A percentile compares a stretch with the other conserved stretches of the same genome.
Evolutionary conservation across 805 yeast genomes (phyloP).

Genomic region (Lipomyces sp.): DNA sequence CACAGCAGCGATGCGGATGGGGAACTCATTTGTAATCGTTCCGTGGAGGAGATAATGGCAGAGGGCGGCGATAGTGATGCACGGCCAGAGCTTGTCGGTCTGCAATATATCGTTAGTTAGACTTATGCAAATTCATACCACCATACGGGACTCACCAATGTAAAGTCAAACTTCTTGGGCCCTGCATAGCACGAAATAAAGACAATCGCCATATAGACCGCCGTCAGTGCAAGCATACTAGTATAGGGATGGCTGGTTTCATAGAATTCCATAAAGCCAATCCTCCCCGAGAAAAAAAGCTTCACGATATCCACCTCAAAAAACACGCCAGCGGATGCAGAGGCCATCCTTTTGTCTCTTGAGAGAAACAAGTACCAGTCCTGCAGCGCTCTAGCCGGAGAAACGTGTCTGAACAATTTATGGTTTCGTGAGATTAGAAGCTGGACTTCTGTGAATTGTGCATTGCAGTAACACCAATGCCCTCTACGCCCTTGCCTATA

Average conservation of each 20-base stretch:
- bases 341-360: no score
- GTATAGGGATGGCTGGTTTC: conserved; percentile 6
- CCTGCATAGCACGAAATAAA: conserved; percentile 15
- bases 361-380: no score
- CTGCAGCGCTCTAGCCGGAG: no score
- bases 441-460: no score
- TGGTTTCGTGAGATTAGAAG: no score
- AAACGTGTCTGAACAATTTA: no score
- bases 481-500: no score
- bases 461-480: no score
- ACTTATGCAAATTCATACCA: no score
- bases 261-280: conserved; percentile 7
- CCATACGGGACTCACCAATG: conserved; percentile 13
- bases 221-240: background rate
- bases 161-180: conserved; percentile 6
- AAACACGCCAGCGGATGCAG: no score
- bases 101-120: background rate
- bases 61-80: conserved; percentile 5
- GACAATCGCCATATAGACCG: conserved; percentile 1
- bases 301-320: no score
- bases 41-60: conserved; percentile 12
- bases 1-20: background rate
- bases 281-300: background rate
- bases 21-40: background rate
- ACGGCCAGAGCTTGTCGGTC: conserved; percentile 23